Evolutionary conservation across 495 filamentous ascomycete species (phyloP).

Genomic region (Penicillium maclennaniae): DNA sequence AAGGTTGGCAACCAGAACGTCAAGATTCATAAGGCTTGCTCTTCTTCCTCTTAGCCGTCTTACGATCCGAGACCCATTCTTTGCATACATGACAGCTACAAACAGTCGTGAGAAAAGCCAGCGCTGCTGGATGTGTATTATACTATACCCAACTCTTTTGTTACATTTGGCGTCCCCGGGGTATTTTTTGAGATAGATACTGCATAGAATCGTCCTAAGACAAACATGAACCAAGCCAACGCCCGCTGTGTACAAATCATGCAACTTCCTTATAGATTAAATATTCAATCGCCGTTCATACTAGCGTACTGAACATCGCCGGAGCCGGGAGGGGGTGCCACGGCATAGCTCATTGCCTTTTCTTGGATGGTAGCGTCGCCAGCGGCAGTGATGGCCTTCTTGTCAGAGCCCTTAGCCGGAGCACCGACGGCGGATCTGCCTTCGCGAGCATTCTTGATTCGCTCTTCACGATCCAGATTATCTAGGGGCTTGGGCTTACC

Average conservation of each 20-base stretch:
- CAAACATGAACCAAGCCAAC: constrained; percentile 23
- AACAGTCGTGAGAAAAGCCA: not conserved
- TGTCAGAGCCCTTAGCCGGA: constrained; percentile 30
- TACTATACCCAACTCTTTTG: constrained; percentile 46
- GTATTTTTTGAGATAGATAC: constrained; percentile 35
- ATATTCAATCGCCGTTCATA: constrained; percentile 68
- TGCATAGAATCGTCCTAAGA: constrained; percentile 31
- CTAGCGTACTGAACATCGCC: constrained; percentile 81
- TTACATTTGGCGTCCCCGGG: constrained; percentile 33
- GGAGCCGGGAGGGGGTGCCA: constrained; percentile 81
- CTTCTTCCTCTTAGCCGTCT: constrained; percentile 17
- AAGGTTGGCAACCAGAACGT: constrained; percentile 51
- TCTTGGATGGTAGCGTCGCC: constrained; percentile 32
- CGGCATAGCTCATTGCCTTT: constrained; percentile 43
- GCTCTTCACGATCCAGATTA: constrained; percentile 78
- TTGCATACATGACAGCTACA: not conserved
- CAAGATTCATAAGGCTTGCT: constrained; percentile 46
- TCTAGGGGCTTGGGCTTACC: constrained; percentile 87
- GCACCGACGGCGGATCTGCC: constrained; percentile 52
- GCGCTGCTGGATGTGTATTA: constrained; percentile 32
- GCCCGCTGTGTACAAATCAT: constrained; percentile 40
- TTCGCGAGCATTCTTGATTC: constrained; percentile 69
- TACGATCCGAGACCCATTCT: not conserved
- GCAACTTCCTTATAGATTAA: constrained; percentile 12
- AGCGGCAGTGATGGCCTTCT: constrained; percentile 33